phyloP scores from a whole-genome alignment of 1,139 yeast genomes.

The Zygoascus meyerae region DNA sequence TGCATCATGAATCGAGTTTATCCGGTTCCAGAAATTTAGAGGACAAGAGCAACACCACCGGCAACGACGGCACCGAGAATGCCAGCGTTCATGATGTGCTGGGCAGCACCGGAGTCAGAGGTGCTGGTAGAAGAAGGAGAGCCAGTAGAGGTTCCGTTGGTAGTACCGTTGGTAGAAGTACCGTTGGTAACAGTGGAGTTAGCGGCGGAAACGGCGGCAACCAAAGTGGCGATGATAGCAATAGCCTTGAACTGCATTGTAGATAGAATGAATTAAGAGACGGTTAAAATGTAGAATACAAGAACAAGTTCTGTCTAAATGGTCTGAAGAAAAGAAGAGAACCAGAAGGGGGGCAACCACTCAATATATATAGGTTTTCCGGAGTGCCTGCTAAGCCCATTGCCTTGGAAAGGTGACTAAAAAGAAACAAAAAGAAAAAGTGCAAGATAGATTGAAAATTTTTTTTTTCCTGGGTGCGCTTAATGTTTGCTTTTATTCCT shows the following conservation, averaged over 20 bases:
- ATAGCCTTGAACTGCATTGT: slow-evolving; percentile 59
- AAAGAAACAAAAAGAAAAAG: neutral
- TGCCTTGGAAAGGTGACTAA: neutral
- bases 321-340: neutral
- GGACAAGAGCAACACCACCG: slow-evolving; percentile 64
- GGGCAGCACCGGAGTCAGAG: slow-evolving; percentile 43
- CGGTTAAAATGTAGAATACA: neutral
- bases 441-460: no score
- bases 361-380: neutral
- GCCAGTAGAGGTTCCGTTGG: slow-evolving; percentile 33
- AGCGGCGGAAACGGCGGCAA: slow-evolving; percentile 46
- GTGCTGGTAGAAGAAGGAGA: slow-evolving; percentile 34
- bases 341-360: neutral
- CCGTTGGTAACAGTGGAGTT: slow-evolving; percentile 35
- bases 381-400: no score
- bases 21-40: slow-evolving; percentile 36
- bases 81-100: slow-evolving; percentile 53
- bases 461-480: no score
- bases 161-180: slow-evolving; percentile 34
- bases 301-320: neutral
- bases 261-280: slow-evolving; percentile 9
- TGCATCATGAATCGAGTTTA: slow-evolving; percentile 5
- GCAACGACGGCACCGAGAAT: slow-evolving; percentile 70
- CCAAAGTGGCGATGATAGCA: slow-evolving; percentile 42
- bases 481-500: no score